Percentiles rank a stretch among this genome's conserved stretches.
These are phyloP conservation scores for Monoraphidium neglectum DNA, from an alignment of 139 green algal species.

Conservation along the genomic window DNA sequence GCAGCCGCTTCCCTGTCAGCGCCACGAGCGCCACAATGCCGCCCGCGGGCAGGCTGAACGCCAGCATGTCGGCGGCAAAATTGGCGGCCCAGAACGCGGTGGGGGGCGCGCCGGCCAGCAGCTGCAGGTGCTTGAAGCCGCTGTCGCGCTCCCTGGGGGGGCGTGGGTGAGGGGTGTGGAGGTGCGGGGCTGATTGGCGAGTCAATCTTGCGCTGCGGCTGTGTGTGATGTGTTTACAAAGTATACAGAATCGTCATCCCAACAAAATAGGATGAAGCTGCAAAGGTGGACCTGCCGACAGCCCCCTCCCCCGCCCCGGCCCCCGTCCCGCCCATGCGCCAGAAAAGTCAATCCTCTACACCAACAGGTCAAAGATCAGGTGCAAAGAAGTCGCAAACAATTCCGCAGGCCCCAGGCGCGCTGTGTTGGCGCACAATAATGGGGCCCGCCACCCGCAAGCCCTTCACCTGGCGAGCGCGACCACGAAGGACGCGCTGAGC, in stretches of 20 bases:
- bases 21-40: slow-evolving; percentile 45
- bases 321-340: too few species aligned
- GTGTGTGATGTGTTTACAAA: too few species aligned
- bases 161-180: neutral
- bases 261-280: too few species aligned
- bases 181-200: neutral
- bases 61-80: slow-evolving; percentile 53
- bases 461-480: slow-evolving; percentile 66
- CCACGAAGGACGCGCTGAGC: slow-evolving; percentile 62
- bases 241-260: too few species aligned
- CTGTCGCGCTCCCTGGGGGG: slow-evolving; percentile 54
- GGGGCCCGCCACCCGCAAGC: neutral
- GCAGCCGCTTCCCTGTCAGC: slow-evolving; percentile 8
- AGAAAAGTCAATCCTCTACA: too few species aligned
- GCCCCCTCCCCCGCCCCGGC: too few species aligned
- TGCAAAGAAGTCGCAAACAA: too few species aligned
- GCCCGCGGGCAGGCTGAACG: slow-evolving; percentile 46
- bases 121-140: slow-evolving; percentile 63
- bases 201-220: too few species aligned
- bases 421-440: neutral
- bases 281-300: too few species aligned
- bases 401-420: too few species aligned
- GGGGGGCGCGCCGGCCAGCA: slow-evolving; percentile 54
- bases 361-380: too few species aligned
- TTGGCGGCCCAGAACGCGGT: slow-evolving; percentile 67